Conservation (phyloP, 108 stramenopile genomes). For the Aurantiochytrium sp. region DNA sequence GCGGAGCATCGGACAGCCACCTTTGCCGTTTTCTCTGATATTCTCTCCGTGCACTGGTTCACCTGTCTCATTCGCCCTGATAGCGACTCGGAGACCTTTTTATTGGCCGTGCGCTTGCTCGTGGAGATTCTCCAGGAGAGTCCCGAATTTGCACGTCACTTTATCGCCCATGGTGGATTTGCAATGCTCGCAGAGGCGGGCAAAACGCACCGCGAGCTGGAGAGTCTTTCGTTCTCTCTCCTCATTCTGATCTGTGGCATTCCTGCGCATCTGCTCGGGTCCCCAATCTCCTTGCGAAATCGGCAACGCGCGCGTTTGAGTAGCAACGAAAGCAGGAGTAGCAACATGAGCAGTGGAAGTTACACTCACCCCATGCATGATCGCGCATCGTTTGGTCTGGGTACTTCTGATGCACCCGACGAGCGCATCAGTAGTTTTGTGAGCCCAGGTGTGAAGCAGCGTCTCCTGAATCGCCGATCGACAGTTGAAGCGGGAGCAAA, state of each 20-base stretch:
- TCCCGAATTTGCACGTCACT: neutral
- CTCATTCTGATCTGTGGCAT: neutral
- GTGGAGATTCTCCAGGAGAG: neutral
- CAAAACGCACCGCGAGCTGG: neutral
- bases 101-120: neutral
- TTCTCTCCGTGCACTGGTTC: conserved; percentile 14
- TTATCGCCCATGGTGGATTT: neutral
- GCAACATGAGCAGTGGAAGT: neutral
- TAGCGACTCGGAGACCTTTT: neutral
- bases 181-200: neutral
- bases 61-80: neutral
- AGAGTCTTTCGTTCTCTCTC: neutral
- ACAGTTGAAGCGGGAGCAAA: neutral
- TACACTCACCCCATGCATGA: neutral
- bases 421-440: neutral
- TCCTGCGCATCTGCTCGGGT: neutral
- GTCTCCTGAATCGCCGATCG: neutral
- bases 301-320: neutral
- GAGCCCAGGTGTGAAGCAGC: neutral
- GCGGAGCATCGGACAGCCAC: neutral
- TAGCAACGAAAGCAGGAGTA: neutral
- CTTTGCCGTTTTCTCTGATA: neutral
- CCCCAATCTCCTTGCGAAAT: neutral
- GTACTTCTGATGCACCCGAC: neutral
- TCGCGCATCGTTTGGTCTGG: too few relatives aligned